These are phyloP conservation scores for Sugiyamaella xylanicola DNA, from an alignment of 1,139 yeast genomes.

Conservation along the genomic window DNA sequence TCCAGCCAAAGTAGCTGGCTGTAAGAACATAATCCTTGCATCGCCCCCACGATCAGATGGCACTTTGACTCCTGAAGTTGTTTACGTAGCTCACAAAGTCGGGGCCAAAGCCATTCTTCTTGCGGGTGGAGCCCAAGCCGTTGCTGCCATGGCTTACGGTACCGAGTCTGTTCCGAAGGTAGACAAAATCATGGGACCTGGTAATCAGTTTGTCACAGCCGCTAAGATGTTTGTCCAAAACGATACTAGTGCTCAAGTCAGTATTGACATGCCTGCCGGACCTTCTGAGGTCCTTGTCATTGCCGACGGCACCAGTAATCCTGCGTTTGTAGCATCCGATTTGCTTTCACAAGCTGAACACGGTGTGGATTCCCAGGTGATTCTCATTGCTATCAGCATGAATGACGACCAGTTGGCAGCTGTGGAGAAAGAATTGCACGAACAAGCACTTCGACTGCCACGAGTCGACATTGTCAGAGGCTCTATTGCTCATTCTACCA, in stretches of 20 bases:
- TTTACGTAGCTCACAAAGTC: slow-evolving; percentile 92
- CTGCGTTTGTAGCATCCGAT: slow-evolving; percentile 95
- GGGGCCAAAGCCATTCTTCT: slow-evolving; percentile 88
- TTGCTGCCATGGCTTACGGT: slow-evolving; percentile 98
- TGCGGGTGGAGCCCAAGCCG: slow-evolving; percentile 99
- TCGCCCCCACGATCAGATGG: slow-evolving; percentile 98
- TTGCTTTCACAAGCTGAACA: slow-evolving; percentile 97
- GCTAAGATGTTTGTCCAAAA: slow-evolving; percentile 98
- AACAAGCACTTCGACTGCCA: slow-evolving; percentile 84
- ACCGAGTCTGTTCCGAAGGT: slow-evolving; percentile 90
- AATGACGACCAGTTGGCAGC: slow-evolving; percentile 58
- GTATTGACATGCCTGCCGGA: slow-evolving; percentile 99
- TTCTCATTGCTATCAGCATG: slow-evolving; percentile 79
- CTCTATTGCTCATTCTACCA: slow-evolving; percentile 89
- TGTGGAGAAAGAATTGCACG: slow-evolving; percentile 78
- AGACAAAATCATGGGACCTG: slow-evolving; percentile 97
- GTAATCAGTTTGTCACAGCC: slow-evolving; percentile 98
- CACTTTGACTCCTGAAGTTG: slow-evolving; percentile 92
- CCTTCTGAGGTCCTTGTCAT: slow-evolving; percentile 96
- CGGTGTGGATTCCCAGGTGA: slow-evolving; percentile 96
- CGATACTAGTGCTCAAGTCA: slow-evolving; percentile 91
- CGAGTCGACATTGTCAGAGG: slow-evolving; percentile 91
- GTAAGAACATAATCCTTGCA: slow-evolving; percentile 89
- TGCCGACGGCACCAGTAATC: slow-evolving; percentile 85
- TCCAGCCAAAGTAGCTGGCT: slow-evolving; percentile 98